A percentile compares a stretch with the other conserved stretches of the same genome.
Evolutionary conservation across 1,284 basidiomycete genomes (phyloP).

Genomic region (Irpex rosettiformis): DNA sequence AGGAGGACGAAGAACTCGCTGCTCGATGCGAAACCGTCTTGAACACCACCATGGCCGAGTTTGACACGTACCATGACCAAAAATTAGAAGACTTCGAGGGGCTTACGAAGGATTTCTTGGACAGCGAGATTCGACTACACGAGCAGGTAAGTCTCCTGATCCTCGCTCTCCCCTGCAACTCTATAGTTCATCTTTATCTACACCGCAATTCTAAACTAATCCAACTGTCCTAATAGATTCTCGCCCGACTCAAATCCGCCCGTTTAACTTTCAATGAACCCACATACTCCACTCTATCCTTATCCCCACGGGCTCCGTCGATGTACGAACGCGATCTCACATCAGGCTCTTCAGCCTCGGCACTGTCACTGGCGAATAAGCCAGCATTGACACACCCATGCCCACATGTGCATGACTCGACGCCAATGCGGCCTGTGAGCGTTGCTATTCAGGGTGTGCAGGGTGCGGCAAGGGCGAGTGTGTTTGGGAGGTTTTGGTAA

Average conservation of each 20-base stretch:
- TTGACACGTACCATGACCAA: constrained; percentile 76
- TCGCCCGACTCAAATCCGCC: constrained; percentile 52
- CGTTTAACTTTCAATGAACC: constrained; percentile 50
- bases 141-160: constrained; percentile 47
- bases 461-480: constrained; percentile 61
- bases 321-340: constrained; percentile 72
- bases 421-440: constrained; percentile 73
- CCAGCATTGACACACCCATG: constrained; percentile 63
- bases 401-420: constrained; percentile 72
- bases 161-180: not conserved
- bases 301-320: constrained; percentile 55
- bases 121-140: constrained; percentile 72
- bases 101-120: constrained; percentile 64
- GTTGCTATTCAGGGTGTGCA: constrained; percentile 61
- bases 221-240: constrained; percentile 35
- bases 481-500: constrained; percentile 67
- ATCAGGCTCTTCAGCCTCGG: constrained; percentile 42
- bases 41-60: constrained; percentile 85
- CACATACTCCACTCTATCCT: constrained; percentile 41
- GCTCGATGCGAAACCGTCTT: constrained; percentile 83
- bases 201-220: not conserved
- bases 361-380: not conserved
- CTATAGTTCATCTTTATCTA: not conserved
- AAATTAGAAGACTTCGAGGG: constrained; percentile 66
- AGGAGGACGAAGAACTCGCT: constrained; percentile 65